These are phyloP conservation scores for Colletotrichum sp. DNA, from an alignment of 2,329 filamentous ascomycete genomes.

Conservation along the genomic window DNA sequence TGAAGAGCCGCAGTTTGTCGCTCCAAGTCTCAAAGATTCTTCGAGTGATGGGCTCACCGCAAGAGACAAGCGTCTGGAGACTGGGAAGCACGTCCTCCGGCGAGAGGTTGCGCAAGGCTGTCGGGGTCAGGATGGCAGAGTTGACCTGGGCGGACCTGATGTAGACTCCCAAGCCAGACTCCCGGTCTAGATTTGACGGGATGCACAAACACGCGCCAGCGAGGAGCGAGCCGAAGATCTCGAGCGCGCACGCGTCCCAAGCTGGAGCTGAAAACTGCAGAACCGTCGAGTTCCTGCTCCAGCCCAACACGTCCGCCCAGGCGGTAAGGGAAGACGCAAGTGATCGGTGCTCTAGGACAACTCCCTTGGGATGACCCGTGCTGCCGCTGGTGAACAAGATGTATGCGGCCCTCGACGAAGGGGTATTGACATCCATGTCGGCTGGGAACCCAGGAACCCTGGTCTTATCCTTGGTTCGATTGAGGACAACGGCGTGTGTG, in stretches of 20 bases:
- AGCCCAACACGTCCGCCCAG: not conserved
- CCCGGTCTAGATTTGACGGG: not conserved
- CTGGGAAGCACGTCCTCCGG: not conserved
- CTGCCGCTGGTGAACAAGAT: not conserved
- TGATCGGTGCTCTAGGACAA: not conserved
- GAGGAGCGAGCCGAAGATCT: not conserved
- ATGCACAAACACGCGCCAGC: not conserved
- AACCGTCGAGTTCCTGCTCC: not conserved
- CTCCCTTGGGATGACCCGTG: not conserved
- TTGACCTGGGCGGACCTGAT: not conserved
- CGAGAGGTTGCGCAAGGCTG: not conserved
- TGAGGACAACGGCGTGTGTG: not conserved
- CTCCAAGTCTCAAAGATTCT: constrained; percentile 13
- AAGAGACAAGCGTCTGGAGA: constrained; percentile 16
- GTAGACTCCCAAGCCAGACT: not conserved
- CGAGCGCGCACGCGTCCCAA: not conserved
- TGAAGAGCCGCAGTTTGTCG: constrained; percentile 3
- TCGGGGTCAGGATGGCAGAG: not conserved
- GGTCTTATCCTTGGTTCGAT: not conserved
- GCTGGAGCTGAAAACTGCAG: not conserved
- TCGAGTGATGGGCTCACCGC: constrained; percentile 23
- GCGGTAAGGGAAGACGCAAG: not conserved
- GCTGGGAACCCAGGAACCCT: not conserved
- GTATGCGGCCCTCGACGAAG: not conserved
- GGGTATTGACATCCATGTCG: not conserved